A percentile compares a stretch with the other conserved stretches of the same genome.
Conservation (phyloP, 2,329 filamentous ascomycete species). For the Fusarium cicatricum region DNA sequence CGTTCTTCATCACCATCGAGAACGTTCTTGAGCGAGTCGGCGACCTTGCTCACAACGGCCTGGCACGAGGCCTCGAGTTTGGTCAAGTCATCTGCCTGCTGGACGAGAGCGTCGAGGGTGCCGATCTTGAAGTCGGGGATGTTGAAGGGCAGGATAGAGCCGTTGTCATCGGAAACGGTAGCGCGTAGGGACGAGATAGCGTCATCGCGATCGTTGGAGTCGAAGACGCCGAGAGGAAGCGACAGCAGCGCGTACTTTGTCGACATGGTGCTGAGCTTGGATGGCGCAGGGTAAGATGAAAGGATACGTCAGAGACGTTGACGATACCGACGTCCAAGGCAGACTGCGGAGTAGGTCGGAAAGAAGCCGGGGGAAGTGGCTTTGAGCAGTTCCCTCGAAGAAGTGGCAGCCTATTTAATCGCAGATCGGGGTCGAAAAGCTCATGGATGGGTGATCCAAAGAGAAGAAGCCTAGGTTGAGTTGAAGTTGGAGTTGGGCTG, state of each 20-base stretch:
- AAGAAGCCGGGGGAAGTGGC: conserved; percentile 12
- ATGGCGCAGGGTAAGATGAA: conserved; percentile 9
- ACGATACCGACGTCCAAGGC: conserved; percentile 6
- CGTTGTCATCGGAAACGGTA: conserved; percentile 77
- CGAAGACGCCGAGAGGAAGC: conserved; percentile 85
- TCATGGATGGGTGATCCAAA: conserved; percentile 16
- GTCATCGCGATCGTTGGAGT: conserved; percentile 81
- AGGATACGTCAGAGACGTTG: conserved; percentile 10
- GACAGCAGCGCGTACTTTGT: conserved; percentile 87
- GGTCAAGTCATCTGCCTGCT: conserved; percentile 92
- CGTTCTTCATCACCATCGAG: conserved; percentile 86
- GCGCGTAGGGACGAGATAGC: conserved; percentile 79
- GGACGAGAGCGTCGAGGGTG: conserved; percentile 91
- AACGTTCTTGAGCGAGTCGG: conserved; percentile 82
- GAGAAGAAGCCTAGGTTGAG: neutral
- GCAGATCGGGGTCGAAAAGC: conserved; percentile 1
- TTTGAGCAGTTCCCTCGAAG: conserved; percentile 4
- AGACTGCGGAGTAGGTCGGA: conserved; percentile 21
- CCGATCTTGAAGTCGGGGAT: conserved; percentile 98
- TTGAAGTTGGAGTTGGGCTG: conserved; percentile 4
- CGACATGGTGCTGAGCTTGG: conserved; percentile 49
- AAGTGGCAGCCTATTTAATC: neutral
- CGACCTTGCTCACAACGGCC: conserved; percentile 85
- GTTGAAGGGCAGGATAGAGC: conserved; percentile 77
- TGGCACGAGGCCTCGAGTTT: conserved; percentile 87